Base-by-base conservation (phyloP, 1,139 yeast species). In the Lodderomyces metapsilosis region DNA sequence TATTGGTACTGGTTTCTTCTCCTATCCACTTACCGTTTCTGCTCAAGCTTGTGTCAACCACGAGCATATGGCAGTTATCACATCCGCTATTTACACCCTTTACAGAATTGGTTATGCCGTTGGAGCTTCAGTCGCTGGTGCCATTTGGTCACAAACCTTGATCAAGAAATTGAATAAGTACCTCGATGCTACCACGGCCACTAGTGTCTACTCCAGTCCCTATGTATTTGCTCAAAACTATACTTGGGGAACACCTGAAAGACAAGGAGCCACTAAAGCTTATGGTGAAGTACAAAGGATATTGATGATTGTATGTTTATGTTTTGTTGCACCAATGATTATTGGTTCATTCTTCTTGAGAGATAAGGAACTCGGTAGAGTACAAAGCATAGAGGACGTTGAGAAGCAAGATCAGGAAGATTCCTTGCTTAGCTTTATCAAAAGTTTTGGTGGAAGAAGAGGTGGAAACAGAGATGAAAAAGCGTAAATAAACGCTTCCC, bases 31-130 rank as follows among this genome's bases (percentile, higher is more conserved):
- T 38, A 60, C 54, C 42, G 68, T 66, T 23, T 54, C 64, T 15
- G 58, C 64, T 46, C 68, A 64, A 52, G 48, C 64, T n/a, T 56
- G 64, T 47, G 62, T 63, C 30, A 55, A 51, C 41, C 74, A 68
- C 49, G 72, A 66, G 49, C 59, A 64, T 50, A 62, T 68, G 67
- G 71, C 73, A 1, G 59, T 62, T 41, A 56, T 65, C 23, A 59
- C 62, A 28, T 59, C 70, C 3, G 54, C 64, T 36, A 58, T 63
- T 39, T 62, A 61, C 44, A 59, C 69, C 5, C 50, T 59, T 17
- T 67, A 64, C 53, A 55, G 69, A 49, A 54, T 68, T 40, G 74
- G 73, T 34, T 54, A 58, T 30, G 70, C 71, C 8, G 55, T 63
- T 38, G 71, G 71, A 12, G 49, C 61, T 17, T 56, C 71, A 17